phyloP scores from a whole-genome alignment of 2,329 filamentous ascomycete species.

The Talaromyces sp. region DNA sequence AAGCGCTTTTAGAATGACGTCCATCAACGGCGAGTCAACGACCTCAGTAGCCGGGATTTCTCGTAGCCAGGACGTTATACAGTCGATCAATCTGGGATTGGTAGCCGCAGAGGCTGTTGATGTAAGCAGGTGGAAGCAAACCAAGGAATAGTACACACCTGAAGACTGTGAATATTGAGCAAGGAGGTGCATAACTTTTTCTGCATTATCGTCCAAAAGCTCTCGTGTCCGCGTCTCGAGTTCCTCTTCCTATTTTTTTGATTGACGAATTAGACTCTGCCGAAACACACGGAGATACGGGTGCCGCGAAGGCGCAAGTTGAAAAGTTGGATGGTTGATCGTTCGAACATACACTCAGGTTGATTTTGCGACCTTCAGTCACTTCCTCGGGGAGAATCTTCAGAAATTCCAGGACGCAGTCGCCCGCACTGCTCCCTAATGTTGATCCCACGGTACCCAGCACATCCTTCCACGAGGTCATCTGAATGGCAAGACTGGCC shows the following conservation, averaged over 20 bases:
- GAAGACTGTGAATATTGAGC: constrained; percentile 91
- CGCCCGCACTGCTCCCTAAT: constrained; percentile 65
- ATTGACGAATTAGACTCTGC: constrained; percentile 46
- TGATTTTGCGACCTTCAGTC: constrained; percentile 98
- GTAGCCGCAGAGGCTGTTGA: constrained; percentile 65
- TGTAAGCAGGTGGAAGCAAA: constrained; percentile 15
- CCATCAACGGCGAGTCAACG: constrained; percentile 78
- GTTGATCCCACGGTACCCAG: constrained; percentile 73
- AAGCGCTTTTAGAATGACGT: constrained; percentile 73
- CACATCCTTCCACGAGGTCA: constrained; percentile 93
- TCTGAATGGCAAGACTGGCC: constrained; percentile 91
- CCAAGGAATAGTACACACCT: constrained; percentile 48
- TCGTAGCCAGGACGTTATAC: constrained; percentile 92
- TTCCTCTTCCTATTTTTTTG: constrained; percentile 80
- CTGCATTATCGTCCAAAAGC: constrained; percentile 83
- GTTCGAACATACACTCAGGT: constrained; percentile 89
- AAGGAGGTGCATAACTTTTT: constrained; percentile 79
- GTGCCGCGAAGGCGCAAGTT: constrained; percentile 38
- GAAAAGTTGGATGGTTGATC: constrained; percentile 38
- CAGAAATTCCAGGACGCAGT: constrained; percentile 91
- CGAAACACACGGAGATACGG: constrained; percentile 17
- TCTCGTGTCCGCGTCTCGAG: constrained; percentile 79
- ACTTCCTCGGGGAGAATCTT: constrained; percentile 98
- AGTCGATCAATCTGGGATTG: constrained; percentile 88
- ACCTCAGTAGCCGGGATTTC: constrained; percentile 83